These are phyloP conservation scores for Syzygium malaccense DNA, from an alignment of 441 rosid species.

Conservation along the genomic window DNA sequence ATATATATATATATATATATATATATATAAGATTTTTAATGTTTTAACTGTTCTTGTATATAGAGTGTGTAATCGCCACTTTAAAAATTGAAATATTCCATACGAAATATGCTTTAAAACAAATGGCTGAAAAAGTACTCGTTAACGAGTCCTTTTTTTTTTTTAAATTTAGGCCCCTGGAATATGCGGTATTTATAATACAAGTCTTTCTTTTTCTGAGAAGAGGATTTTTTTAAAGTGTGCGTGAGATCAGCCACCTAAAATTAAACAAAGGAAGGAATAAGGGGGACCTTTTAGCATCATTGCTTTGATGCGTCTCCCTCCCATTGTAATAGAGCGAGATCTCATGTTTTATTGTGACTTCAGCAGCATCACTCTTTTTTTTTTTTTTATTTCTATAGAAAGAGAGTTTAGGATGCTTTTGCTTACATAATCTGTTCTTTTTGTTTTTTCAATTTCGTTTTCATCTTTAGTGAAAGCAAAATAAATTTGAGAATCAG, in stretches of 20 bases:
- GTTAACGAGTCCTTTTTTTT: neutral
- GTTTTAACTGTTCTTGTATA: neutral
- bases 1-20: too few species aligned
- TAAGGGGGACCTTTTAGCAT: neutral
- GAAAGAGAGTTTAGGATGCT: neutral
- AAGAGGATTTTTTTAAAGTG: neutral
- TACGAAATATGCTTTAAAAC: neutral
- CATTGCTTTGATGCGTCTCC: neutral
- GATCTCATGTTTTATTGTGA: neutral
- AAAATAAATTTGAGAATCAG: neutral
- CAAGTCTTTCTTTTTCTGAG: neutral
- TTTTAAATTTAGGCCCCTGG: neutral
- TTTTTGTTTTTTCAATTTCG: neutral
- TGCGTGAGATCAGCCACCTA: neutral
- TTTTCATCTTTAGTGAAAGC: neutral
- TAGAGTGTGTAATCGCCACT: neutral
- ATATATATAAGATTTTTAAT: neutral
- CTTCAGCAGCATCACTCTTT: neutral
- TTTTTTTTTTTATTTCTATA: neutral
- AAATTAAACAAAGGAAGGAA: neutral
- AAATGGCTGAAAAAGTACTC: neutral
- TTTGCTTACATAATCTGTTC: neutral
- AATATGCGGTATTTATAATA: neutral
- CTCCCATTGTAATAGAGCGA: too few species aligned
- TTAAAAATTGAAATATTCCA: neutral